Evolutionary conservation across 163 green algal species (phyloP).

Genomic region (Chloromonas sp.): DNA sequence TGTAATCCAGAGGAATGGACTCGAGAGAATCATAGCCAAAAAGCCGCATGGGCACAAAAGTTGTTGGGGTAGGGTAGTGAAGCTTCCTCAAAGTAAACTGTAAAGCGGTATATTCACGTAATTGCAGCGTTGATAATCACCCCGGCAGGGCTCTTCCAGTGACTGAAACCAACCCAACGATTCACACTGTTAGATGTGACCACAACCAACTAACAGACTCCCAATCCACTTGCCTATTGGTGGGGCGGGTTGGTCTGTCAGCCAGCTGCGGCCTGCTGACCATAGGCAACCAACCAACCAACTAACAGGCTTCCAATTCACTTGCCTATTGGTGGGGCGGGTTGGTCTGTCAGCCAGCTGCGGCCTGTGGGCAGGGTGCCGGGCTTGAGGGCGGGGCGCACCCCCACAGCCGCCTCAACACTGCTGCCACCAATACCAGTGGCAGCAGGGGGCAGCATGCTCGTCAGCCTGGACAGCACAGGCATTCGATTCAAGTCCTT

Average conservation of each 20-base stretch:
- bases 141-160: too few relatives aligned
- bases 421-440: neutral
- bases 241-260: neutral
- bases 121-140: too few relatives aligned
- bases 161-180: too few relatives aligned
- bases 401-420: neutral
- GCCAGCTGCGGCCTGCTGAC: neutral
- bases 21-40: too few relatives aligned
- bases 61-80: too few relatives aligned
- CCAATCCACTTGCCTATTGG: neutral
- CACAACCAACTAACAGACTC: too few relatives aligned
- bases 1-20: too few relatives aligned
- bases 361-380: neutral
- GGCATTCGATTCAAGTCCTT: too few relatives aligned
- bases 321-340: neutral
- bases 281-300: neutral
- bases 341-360: neutral
- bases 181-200: neutral
- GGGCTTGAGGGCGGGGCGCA: neutral
- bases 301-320: neutral
- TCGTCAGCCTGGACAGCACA: too few relatives aligned
- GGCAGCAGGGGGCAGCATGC: neutral
- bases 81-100: too few relatives aligned
- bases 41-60: too few relatives aligned
- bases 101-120: too few relatives aligned